Base-by-base conservation (phyloP, 176 grass and related monocot species). In the Oryza glumipatula region DNA sequence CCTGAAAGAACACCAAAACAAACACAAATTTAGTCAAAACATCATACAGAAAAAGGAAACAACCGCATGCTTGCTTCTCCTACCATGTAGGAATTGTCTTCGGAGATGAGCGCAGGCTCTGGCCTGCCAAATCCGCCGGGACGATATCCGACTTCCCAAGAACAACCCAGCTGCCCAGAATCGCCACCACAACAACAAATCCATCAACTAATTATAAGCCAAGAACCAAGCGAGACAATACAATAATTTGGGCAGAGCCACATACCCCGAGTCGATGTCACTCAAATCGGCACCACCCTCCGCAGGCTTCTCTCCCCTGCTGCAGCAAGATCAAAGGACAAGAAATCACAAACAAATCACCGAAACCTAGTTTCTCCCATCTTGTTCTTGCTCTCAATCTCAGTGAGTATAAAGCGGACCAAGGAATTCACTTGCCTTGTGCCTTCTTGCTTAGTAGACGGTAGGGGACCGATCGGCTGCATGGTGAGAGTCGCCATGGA, bases 401-500 rank as follows among this genome's bases (percentile, higher is more conserved):
- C 24, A 47, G 32, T 11, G 4, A 45, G 4, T 19, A 73, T 2
- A 15, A 23, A 60, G 19, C 8, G 26, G n/a, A 38, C 4, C 6
- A 32, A 80, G 58, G 26, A 73, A 85, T 49, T 4, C n/a, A 76
- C 88, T 81, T 74, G 30, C 83, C 82, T 89, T 7, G 61, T 67
- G 41, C 49, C 43, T 72, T 72, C 83, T 5, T 66, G 72, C 4
- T 1, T 41, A 26, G 39, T 9, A 26, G 65, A 32, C 1, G 9
- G 72, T 9, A 24, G 32, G 30, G 65, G 64, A 10, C 19, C 65
- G 54, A 85, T 81, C n/a, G 77, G 72, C 71, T 89, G 88, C 88
- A 89, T 89, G 82, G 72, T 85, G 72, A 89, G 88, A 43, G 78
- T 85, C 52, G 72, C 72, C 77, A 89, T 85, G 77, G 72, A 80